These are phyloP conservation scores for Schizonepeta tenuifolia DNA, from an alignment of 257 asterid genomes.

Conservation along the genomic window DNA sequence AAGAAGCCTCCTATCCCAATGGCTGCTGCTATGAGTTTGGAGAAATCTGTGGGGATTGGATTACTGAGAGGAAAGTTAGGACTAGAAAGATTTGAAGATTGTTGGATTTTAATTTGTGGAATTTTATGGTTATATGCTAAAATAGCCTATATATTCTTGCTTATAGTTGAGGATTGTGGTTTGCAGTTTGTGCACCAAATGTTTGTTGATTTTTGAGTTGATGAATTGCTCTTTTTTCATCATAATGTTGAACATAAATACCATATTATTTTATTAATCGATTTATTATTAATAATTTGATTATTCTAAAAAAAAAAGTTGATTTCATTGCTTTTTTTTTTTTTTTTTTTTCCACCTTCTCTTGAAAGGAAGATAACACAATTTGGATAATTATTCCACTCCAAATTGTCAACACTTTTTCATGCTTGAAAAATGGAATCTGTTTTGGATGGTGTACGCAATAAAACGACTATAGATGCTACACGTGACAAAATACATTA, in stretches of 20 bases:
- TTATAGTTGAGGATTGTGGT: constrained; percentile 19
- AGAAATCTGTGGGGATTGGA: constrained; percentile 52
- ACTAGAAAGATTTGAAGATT: constrained; percentile 42
- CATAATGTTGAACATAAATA: neutral
- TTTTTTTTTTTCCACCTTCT: too few species aligned
- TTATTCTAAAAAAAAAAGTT: too few species aligned
- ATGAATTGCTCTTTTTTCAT: neutral
- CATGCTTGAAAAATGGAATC: too few species aligned
- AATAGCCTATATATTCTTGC: constrained; percentile 27
- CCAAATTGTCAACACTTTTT: too few species aligned
- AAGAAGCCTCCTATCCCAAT: constrained; percentile 66
- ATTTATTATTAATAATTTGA: too few species aligned
- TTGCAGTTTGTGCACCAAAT: constrained; percentile 18
- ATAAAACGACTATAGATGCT: too few species aligned
- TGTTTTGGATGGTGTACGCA: too few species aligned
- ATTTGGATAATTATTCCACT: too few species aligned
- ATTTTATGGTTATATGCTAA: constrained; percentile 34
- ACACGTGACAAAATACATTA: too few species aligned
- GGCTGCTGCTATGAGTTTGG: constrained; percentile 40
- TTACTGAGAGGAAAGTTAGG: constrained; percentile 55
- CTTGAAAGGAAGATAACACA: too few species aligned
- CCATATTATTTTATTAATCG: too few species aligned
- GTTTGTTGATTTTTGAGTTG: neutral
- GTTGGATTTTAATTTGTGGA: neutral
- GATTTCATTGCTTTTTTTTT: too few species aligned